These are phyloP conservation scores for Tilletia setariae DNA, from an alignment of 1,284 basidiomycete genomes.

Conservation along the genomic window DNA sequence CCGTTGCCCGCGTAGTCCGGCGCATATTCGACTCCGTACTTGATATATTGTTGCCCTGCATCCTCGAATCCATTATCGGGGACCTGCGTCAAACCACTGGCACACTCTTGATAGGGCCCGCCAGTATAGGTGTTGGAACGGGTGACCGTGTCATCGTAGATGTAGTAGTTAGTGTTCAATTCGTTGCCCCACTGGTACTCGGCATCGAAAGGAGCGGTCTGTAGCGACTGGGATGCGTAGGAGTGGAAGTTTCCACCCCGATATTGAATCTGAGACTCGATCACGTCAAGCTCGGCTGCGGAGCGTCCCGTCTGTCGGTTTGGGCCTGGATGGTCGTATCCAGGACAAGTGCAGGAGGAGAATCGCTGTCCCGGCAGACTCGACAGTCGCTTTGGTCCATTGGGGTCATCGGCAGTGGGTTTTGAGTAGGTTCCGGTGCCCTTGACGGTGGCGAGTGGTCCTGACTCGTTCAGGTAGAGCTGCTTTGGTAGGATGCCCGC, in stretches of 20 bases:
- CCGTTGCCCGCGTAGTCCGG: constrained; percentile 23
- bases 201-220: constrained; percentile 22
- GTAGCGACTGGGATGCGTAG: constrained; percentile 21
- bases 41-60: not conserved
- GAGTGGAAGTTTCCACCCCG: constrained; percentile 10
- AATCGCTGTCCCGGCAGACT: constrained; percentile 24
- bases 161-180: constrained; percentile 24
- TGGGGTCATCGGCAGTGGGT: constrained; percentile 20
- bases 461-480: constrained; percentile 16
- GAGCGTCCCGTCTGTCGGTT: constrained; percentile 21
- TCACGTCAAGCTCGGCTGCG: constrained; percentile 24
- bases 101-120: constrained; percentile 18
- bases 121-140: constrained; percentile 49
- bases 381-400: constrained; percentile 21
- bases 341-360: constrained; percentile 24
- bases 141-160: constrained; percentile 37
- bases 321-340: constrained; percentile 27
- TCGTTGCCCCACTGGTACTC: constrained; percentile 41
- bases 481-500: constrained; percentile 28
- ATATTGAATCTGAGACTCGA: constrained; percentile 26
- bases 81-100: not conserved
- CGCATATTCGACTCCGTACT: constrained; percentile 6
- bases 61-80: not conserved
- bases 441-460: constrained; percentile 21
- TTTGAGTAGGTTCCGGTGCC: constrained; percentile 21